Conservation (phyloP, 352 stramenopile genomes). For the Pythium insidiosum region DNA sequence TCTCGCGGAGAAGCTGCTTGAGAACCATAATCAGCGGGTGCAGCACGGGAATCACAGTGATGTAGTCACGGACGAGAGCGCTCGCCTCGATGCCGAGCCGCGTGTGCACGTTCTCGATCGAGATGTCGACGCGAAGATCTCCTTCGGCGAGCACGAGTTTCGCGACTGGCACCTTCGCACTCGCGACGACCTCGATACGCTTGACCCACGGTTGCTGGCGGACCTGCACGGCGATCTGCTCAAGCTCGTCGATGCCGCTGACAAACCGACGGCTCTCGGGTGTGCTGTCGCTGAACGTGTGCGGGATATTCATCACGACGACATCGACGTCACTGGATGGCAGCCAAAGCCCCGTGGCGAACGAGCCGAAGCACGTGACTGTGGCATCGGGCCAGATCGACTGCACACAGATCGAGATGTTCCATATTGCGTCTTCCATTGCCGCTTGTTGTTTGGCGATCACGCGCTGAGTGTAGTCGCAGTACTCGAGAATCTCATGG, state of each 20-base stretch:
- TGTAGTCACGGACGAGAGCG: slow-evolving; percentile 71
- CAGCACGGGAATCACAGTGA: slow-evolving; percentile 51
- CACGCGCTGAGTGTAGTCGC: slow-evolving; percentile 46
- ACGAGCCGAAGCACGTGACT: slow-evolving; percentile 77
- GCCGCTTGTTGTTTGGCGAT: slow-evolving; percentile 41
- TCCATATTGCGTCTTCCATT: slow-evolving; percentile 67
- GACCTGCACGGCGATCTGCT: slow-evolving; percentile 44
- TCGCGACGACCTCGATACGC: slow-evolving; percentile 72
- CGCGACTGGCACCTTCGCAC: slow-evolving; percentile 80
- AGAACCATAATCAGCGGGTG: slow-evolving; percentile 80
- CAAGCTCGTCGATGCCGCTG: slow-evolving; percentile 36
- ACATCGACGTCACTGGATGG: slow-evolving; percentile 87
- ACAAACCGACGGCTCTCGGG: slow-evolving; percentile 38
- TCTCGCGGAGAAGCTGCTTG: slow-evolving; percentile 82
- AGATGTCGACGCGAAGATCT: slow-evolving; percentile 81
- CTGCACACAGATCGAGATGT: slow-evolving; percentile 54
- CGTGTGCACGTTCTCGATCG: slow-evolving; percentile 83
- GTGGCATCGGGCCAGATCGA: slow-evolving; percentile 68
- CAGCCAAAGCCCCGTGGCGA: slow-evolving; percentile 81
- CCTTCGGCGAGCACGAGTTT: slow-evolving; percentile 60
- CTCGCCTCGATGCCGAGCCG: slow-evolving; percentile 73
- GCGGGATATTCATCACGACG: slow-evolving; percentile 59
- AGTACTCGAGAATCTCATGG: slow-evolving; percentile 58
- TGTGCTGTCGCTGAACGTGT: slow-evolving; percentile 15
- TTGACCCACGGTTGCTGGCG: slow-evolving; percentile 63